These are phyloP conservation scores for Pyracantha coccinea DNA, from an alignment of 331 rosid species.

Conservation along the genomic window DNA sequence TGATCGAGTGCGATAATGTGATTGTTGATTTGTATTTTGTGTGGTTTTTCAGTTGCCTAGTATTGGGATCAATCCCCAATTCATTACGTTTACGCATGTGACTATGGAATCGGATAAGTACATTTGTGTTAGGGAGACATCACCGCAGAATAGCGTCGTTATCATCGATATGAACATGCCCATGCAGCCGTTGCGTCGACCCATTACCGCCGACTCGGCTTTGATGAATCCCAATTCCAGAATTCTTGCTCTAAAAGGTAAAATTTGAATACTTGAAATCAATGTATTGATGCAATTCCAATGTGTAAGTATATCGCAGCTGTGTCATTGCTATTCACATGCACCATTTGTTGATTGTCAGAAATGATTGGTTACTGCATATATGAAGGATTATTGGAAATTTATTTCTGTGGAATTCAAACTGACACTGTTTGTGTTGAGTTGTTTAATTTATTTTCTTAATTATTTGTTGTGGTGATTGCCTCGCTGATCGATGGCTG, in stretches of 20 bases:
- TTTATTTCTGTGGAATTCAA: neutral
- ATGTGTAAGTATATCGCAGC: neutral
- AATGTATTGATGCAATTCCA: neutral
- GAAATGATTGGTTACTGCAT: neutral
- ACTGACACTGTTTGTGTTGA: neutral
- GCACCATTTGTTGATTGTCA: neutral
- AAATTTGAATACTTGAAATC: neutral
- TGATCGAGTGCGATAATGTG: neutral
- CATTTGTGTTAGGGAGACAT: constrained; percentile 66
- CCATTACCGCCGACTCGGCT: constrained; percentile 74
- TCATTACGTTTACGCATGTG: constrained; percentile 64
- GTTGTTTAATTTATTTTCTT: neutral
- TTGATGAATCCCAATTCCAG: constrained; percentile 63
- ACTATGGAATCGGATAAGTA: constrained; percentile 80
- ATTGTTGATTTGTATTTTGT: neutral
- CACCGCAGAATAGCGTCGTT: constrained; percentile 61
- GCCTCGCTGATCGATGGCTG: neutral
- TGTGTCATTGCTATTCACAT: neutral
- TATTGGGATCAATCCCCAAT: constrained; percentile 61
- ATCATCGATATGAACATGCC: constrained; percentile 70
- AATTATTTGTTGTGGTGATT: neutral
- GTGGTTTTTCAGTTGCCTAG: constrained; percentile 40
- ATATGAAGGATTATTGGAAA: neutral
- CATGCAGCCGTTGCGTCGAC: constrained; percentile 72
- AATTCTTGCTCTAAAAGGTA: constrained; percentile 75